Percentiles rank a stretch among this genome's conserved stretches.
Evolutionary conservation across 2,329 filamentous ascomycete genomes (phyloP).

Genomic region (Pseudogymnoascus destructans): DNA sequence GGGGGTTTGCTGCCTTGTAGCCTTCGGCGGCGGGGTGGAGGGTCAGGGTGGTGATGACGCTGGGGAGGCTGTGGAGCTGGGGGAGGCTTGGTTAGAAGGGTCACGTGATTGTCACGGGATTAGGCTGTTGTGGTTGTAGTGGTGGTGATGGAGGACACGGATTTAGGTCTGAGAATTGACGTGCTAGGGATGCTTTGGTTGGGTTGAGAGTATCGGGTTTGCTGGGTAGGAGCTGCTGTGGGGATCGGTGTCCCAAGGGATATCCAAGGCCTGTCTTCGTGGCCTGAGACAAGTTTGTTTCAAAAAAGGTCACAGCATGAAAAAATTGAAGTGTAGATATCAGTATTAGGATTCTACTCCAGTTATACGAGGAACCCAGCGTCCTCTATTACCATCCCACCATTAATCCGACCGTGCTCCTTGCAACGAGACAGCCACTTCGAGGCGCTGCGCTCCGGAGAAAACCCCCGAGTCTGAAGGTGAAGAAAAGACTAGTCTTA

Average conservation of each 20-base stretch:
- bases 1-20: not conserved
- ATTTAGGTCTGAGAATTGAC: not conserved
- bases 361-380: not conserved
- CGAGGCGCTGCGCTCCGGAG: not conserved
- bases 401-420: conserved; percentile 2
- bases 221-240: not conserved
- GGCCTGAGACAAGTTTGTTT: not conserved
- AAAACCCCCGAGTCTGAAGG: not conserved
- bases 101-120: not conserved
- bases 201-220: not conserved
- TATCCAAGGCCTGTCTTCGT: not conserved
- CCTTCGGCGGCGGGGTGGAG: not conserved
- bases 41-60: not conserved
- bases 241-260: not conserved
- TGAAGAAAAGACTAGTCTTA: not conserved
- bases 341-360: conserved; percentile 5
- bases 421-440: not conserved
- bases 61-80: not conserved
- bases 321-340: not conserved
- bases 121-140: not conserved
- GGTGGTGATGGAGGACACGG: not conserved
- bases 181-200: not conserved
- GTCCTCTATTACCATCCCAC: conserved; percentile 1
- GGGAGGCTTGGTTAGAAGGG: not conserved
- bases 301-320: not conserved